Conservation (phyloP, 352 stramenopile genomes). For the Thalassiosira hispida region DNA sequence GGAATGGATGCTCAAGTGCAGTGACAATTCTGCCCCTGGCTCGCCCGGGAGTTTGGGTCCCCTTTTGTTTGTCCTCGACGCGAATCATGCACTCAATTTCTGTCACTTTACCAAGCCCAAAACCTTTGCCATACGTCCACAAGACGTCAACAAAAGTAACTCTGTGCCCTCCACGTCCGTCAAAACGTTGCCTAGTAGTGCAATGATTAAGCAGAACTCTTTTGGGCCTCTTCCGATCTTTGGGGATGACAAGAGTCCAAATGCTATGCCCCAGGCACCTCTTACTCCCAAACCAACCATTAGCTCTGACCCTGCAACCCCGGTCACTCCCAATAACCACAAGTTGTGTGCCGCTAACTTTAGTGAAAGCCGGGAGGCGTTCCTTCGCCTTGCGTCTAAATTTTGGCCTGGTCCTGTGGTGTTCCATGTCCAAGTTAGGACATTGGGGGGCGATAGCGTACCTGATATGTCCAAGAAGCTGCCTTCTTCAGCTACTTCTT, state of each 20-base stretch:
- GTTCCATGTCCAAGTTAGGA: constrained; percentile 23
- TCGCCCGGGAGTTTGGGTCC: neutral
- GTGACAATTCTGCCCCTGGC: neutral
- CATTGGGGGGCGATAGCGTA: neutral
- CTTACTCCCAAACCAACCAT: neutral
- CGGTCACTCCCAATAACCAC: neutral
- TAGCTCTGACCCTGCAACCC: neutral
- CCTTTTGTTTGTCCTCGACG: constrained; percentile 23
- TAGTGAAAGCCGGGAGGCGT: constrained; percentile 38
- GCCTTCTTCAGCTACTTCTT: constrained; percentile 3
- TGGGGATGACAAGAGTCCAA: too few species aligned
- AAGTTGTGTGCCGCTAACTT: constrained; percentile 34
- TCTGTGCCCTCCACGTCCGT: neutral
- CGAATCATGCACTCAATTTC: constrained; percentile 27
- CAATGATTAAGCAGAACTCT: neutral
- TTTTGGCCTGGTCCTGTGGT: constrained; percentile 41
- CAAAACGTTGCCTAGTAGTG: neutral
- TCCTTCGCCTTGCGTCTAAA: constrained; percentile 31
- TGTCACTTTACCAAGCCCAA: constrained; percentile 32
- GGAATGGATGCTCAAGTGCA: constrained; percentile 28
- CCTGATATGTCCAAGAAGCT: neutral
- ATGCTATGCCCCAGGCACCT: too few species aligned
- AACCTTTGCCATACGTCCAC: constrained; percentile 35
- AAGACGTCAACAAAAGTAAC: neutral
- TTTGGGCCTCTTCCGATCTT: neutral